A percentile compares a stretch with the other conserved stretches of the same genome.
Evolutionary conservation across 345 rosid species (phyloP).

Genomic region (Lumnitzera racemosa): DNA sequence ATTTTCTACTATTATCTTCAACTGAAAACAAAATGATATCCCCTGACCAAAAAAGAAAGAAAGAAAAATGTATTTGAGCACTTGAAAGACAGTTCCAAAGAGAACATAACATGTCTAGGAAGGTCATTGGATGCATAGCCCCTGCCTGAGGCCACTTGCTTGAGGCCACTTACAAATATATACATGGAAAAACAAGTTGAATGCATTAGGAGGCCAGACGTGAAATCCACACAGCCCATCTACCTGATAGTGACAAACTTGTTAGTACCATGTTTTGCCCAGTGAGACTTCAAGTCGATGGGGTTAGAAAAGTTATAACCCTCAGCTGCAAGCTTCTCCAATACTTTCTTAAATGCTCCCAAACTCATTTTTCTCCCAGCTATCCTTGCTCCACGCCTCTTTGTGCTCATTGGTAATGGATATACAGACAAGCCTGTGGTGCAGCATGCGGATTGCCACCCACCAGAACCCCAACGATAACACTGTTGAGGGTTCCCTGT

Average conservation of each 20-base stretch:
- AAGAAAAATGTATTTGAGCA: conserved; percentile 9
- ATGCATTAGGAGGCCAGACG: not conserved
- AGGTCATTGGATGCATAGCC: not conserved
- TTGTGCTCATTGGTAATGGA: conserved; percentile 29
- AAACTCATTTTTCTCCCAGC: conserved; percentile 33
- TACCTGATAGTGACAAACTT: conserved; percentile 35
- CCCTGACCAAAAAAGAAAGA: conserved; percentile 8
- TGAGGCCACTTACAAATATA: conserved; percentile 8
- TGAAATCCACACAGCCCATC: conserved; percentile 4
- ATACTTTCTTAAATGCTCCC: conserved; percentile 26
- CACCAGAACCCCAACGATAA: conserved; percentile 32
- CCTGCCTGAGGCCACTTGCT: not conserved
- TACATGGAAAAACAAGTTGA: conserved; percentile 11
- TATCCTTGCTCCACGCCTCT: conserved; percentile 27
- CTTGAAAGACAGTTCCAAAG: not conserved
- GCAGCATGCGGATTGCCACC: conserved; percentile 36
- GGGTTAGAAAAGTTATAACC: conserved; percentile 26
- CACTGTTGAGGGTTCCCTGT: conserved; percentile 29
- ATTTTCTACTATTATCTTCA: conserved; percentile 10
- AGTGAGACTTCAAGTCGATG: conserved; percentile 24
- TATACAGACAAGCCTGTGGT: conserved; percentile 20
- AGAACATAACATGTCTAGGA: not conserved
- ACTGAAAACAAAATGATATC: conserved; percentile 5
- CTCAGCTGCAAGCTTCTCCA: conserved; percentile 27
- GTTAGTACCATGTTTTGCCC: conserved; percentile 36